phyloP scores from a whole-genome alignment of 2,329 filamentous ascomycete genomes.

The Chrysoporthe deuterocubensis region DNA sequence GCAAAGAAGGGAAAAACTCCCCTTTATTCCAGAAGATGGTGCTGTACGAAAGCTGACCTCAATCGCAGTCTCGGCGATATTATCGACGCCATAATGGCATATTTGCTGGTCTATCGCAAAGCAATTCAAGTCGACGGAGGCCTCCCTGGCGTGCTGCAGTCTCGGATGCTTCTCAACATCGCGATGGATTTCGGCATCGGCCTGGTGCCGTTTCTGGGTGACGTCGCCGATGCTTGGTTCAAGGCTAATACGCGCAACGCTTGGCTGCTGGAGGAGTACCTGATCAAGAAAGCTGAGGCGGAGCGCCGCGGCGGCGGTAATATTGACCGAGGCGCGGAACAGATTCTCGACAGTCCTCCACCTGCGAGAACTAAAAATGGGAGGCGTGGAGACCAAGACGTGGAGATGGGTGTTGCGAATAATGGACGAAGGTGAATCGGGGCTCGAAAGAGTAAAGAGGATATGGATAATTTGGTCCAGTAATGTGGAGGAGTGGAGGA shows the following conservation, averaged over 20 bases:
- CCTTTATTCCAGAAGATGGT: neutral
- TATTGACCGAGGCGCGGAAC: slow-evolving; percentile 17
- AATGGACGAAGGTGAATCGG: neutral
- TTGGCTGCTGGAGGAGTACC: slow-evolving; percentile 67
- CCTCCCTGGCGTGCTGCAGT: slow-evolving; percentile 63
- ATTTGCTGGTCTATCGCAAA: slow-evolving; percentile 70
- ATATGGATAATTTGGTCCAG: neutral
- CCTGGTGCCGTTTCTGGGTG: slow-evolving; percentile 76
- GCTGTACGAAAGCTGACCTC: slow-evolving; percentile 33
- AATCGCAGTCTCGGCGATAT: slow-evolving; percentile 70
- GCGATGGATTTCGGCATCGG: slow-evolving; percentile 74
- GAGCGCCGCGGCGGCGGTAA: slow-evolving; percentile 35
- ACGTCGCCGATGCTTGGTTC: slow-evolving; percentile 72
- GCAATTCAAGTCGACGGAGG: slow-evolving; percentile 78
- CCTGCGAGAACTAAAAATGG: slow-evolving; percentile 1
- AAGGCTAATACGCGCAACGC: slow-evolving; percentile 80
- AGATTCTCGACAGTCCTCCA: neutral
- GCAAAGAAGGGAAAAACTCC: neutral
- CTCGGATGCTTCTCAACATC: slow-evolving; percentile 82
- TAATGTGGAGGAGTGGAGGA: neutral
- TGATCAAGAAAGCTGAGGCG: slow-evolving; percentile 70
- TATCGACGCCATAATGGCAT: slow-evolving; percentile 72
- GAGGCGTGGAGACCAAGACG: slow-evolving; percentile 20
- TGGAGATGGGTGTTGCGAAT: slow-evolving; percentile 24
- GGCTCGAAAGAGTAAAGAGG: neutral